A percentile compares a stretch with the other conserved stretches of the same genome.
Evolutionary conservation across 1,139 yeast genomes (phyloP).

Genomic region (Oligophagozyma castellii): DNA sequence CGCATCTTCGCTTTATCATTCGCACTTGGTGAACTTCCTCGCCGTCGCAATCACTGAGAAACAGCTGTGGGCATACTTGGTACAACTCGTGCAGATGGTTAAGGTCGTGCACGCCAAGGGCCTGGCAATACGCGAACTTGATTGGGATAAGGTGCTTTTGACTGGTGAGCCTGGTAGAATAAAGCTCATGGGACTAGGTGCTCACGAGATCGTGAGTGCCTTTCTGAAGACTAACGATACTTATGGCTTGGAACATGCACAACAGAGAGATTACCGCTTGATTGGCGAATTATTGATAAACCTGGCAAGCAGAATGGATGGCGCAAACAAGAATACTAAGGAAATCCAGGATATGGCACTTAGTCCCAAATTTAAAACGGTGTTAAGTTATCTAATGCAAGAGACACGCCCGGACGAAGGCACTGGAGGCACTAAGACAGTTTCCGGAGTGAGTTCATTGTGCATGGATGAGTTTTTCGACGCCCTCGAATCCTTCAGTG

Average conservation of each 20-base stretch:
- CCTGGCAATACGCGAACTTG: constrained; percentile 50
- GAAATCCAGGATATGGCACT: constrained; percentile 4
- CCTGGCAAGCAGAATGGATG: constrained; percentile 35
- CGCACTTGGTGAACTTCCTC: constrained; percentile 32
- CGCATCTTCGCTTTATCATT: constrained; percentile 43
- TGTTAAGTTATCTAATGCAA: constrained; percentile 26
- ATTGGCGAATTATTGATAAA: constrained; percentile 50
- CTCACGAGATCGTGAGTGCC: constrained; percentile 46
- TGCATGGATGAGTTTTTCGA: constrained; percentile 19
- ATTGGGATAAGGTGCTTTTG: constrained; percentile 56
- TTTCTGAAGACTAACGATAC: constrained; percentile 5
- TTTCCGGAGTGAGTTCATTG: constrained; percentile 12
- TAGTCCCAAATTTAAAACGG: constrained; percentile 24
- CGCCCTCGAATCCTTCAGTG: neutral
- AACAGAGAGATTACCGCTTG: constrained; percentile 37
- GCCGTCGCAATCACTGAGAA: constrained; percentile 44
- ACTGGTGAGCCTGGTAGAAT: constrained; percentile 56
- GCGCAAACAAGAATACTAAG: constrained; percentile 10
- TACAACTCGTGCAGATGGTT: constrained; percentile 62
- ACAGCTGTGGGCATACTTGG: constrained; percentile 58
- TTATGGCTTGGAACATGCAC: constrained; percentile 24
- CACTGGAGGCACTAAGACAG: constrained; percentile 20
- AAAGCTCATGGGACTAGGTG: constrained; percentile 58
- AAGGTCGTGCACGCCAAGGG: constrained; percentile 46
- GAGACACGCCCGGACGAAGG: too few species aligned